phyloP scores from a whole-genome alignment of 805 yeast genomes.

The Pichia occidentalis region DNA sequence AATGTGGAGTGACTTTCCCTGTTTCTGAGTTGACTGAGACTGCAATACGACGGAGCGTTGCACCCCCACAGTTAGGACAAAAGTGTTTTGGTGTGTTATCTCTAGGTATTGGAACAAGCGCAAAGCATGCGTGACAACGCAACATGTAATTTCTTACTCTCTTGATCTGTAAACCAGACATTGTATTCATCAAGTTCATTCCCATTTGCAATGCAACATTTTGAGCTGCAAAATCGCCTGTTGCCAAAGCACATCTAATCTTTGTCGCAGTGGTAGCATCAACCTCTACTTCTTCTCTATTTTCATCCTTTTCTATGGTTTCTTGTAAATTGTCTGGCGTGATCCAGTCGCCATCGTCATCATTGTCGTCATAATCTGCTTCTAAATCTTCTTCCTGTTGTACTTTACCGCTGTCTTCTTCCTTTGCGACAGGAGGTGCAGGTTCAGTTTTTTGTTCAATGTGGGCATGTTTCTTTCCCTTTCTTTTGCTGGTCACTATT shows the following conservation, averaged over 20 bases:
- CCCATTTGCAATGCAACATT: conserved; percentile 92
- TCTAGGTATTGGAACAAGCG: conserved; percentile 69
- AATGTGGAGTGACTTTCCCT: conserved; percentile 81
- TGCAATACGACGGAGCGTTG: conserved; percentile 82
- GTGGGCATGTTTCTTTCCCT: conserved; percentile 6
- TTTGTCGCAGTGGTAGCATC: conserved; percentile 11
- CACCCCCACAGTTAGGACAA: conserved; percentile 94
- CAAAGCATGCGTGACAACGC: conserved; percentile 96
- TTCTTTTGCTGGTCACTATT: conserved; percentile 12
- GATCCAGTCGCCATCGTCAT: conserved; percentile 87
- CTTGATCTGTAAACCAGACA: conserved; percentile 78
- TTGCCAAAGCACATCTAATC: conserved; percentile 78
- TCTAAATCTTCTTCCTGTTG: conserved; percentile 11
- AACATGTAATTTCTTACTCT: conserved; percentile 88
- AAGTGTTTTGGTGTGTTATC: conserved; percentile 75
- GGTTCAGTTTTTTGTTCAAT: conserved; percentile 5
- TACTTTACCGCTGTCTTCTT: conserved; percentile 13
- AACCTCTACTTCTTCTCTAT: conserved; percentile 46
- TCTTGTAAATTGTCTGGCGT: conserved; percentile 78
- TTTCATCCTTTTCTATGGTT: conserved; percentile 57
- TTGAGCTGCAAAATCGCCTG: conserved; percentile 97
- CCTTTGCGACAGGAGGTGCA: conserved; percentile 3
- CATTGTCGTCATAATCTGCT: conserved; percentile 55
- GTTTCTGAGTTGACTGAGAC: conserved; percentile 74
- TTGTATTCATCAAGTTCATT: conserved; percentile 73